Base-by-base conservation (phyloP, 371 early-diverging fungal species). In the Conidiobolus incongruus region DNA sequence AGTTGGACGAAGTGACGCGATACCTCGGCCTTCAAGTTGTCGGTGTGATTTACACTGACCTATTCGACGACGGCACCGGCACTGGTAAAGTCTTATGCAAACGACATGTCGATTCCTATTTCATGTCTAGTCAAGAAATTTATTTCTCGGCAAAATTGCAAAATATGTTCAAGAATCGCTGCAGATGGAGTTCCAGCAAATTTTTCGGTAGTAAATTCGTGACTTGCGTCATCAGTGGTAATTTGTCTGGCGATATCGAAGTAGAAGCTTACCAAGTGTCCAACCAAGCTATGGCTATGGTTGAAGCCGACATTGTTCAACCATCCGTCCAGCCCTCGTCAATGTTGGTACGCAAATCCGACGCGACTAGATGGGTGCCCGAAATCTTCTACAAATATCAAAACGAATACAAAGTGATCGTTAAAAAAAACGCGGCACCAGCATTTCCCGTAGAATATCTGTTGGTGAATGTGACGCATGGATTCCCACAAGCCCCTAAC, bases 21-120 rank as follows among this genome's bases (percentile, higher is more conserved):
- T 58, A 63, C 0, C 78, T 93, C 49, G 91, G 89, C 2, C 66
- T 94, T 21, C 59, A 64, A 40, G 53, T 66, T 28, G 62, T 75
- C n/a, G 99, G 99, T 19, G 82, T 94, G 80, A 75, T 95, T 2
- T 95, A 83, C 53, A 92, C 97, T 0, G 95, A 98, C 55, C 61
- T 99, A 36, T 53, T 70, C 2, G 89, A 93, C 52, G 83, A 92
- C 47, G 82, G 87, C 0, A 65, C 68, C 0, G 81, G 81, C 6
- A 57, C 61, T 24, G 85, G 89, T 6, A 89, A 70, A 13, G 92
- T 92, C 2, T 45, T 89, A 0, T 75, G 77, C 50, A 86, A 88
- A 49, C 72, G 90, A 24, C 90, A 92, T 56, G 73, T 68, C 16
- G 71, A 85, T 42, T 84, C 92, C n/a, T 93, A 78, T 58, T 95